Evolutionary conservation across 176 grass and related monocot species (phyloP).

Genomic region (Poa annua): DNA sequence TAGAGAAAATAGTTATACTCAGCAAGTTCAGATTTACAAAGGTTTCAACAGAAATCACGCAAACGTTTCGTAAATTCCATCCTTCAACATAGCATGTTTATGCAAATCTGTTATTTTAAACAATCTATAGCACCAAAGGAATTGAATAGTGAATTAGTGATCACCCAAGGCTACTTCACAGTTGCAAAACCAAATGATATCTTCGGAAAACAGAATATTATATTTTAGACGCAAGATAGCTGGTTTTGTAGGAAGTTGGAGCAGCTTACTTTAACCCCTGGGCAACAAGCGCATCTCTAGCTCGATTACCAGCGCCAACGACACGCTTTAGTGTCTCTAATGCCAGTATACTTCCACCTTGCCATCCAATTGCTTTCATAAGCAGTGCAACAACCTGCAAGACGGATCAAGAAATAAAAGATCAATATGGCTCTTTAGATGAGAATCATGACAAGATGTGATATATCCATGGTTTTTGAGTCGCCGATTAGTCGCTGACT

Average conservation of each 20-base stretch:
- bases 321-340: constrained; percentile 98
- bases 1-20: constrained; percentile 2
- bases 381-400: constrained; percentile 95
- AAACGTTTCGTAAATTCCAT: constrained; percentile 24
- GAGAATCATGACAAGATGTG: constrained; percentile 22
- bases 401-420: constrained; percentile 38
- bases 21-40: background rate
- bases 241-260: constrained; percentile 14
- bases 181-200: background rate
- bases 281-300: constrained; percentile 96
- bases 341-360: constrained; percentile 94
- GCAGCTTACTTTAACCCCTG: constrained; percentile 91
- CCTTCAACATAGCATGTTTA: background rate
- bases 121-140: background rate
- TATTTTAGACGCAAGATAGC: constrained; percentile 18
- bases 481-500: no score
- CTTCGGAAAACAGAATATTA: constrained; percentile 7
- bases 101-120: background rate
- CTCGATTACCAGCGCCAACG: constrained; percentile 95
- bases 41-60: constrained; percentile 1
- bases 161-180: constrained; percentile 4
- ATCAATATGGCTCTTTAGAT: constrained; percentile 14
- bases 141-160: background rate
- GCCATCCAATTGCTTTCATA: constrained; percentile 99
- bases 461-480: no score